Evolutionary conservation across 768 basidiomycete genomes (phyloP).

Genomic region (Boletus insuetus): DNA sequence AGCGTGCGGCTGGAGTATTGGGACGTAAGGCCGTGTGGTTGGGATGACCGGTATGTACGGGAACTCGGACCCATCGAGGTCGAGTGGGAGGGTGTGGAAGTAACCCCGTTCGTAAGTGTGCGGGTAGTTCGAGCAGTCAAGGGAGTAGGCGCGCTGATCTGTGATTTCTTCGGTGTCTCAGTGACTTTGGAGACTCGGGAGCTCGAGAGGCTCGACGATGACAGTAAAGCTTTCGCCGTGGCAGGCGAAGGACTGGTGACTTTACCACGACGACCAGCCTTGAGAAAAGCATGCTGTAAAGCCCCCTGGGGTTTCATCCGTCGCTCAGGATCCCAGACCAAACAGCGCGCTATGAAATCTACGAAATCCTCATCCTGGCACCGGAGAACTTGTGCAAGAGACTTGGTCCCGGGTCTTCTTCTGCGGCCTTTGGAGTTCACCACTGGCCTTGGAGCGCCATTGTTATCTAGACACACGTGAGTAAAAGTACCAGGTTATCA

Average conservation of each 20-base stretch:
- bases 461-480: slow-evolving; percentile 61
- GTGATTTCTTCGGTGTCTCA: slow-evolving; percentile 83
- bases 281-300: slow-evolving; percentile 86
- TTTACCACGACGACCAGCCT: slow-evolving; percentile 59
- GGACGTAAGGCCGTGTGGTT: slow-evolving; percentile 66
- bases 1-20: slow-evolving; percentile 75
- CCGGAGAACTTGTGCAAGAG: slow-evolving; percentile 82
- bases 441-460: slow-evolving; percentile 88
- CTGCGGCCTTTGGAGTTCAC: slow-evolving; percentile 96
- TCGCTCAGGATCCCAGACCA: slow-evolving; percentile 98
- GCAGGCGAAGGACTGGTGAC: slow-evolving; percentile 40
- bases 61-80: slow-evolving; percentile 59
- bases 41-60: slow-evolving; percentile 65
- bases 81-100: slow-evolving; percentile 59
- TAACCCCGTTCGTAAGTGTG: slow-evolving; percentile 45
- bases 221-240: slow-evolving; percentile 53
- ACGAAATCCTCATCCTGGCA: slow-evolving; percentile 94
- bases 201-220: slow-evolving; percentile 52
- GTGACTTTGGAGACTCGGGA: slow-evolving; percentile 54
- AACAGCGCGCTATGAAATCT: slow-evolving; percentile 94
- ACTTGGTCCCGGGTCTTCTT: slow-evolving; percentile 88
- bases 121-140: slow-evolving; percentile 75
- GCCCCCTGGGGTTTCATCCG: slow-evolving; percentile 93
- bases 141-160: slow-evolving; percentile 87
- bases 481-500: not conserved